These are phyloP conservation scores for Coniochaeta sp. DNA, from an alignment of 2,329 filamentous ascomycete species.

Conservation along the genomic window DNA sequence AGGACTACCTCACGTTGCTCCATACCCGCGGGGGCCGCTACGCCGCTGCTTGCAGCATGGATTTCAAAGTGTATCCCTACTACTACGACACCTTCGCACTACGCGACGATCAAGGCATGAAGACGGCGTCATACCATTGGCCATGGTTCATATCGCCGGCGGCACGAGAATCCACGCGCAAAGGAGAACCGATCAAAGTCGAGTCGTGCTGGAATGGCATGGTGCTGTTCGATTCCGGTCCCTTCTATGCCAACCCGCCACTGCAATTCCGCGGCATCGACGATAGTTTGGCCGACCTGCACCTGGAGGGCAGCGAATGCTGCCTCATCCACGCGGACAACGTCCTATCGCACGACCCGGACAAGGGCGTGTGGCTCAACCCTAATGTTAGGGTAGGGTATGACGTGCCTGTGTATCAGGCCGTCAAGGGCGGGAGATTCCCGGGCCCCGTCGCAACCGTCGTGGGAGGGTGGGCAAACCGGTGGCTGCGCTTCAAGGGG, in stretches of 20 bases:
- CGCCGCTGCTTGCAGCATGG: constrained; percentile 53
- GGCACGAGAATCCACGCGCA: constrained; percentile 37
- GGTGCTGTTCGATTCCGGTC: constrained; percentile 33
- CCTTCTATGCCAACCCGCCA: constrained; percentile 35
- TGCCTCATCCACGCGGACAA: constrained; percentile 73
- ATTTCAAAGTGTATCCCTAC: constrained; percentile 43
- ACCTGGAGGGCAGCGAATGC: constrained; percentile 73
- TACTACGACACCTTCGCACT: constrained; percentile 59
- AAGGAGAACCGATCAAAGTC: constrained; percentile 47
- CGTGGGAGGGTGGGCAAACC: constrained; percentile 51
- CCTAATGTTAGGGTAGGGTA: constrained; percentile 64
- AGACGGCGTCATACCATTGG: constrained; percentile 45
- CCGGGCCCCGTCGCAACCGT: constrained; percentile 40
- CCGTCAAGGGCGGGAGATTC: constrained; percentile 38
- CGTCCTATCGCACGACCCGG: constrained; percentile 35
- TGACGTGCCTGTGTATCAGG: constrained; percentile 42
- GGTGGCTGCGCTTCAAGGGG: constrained; percentile 38
- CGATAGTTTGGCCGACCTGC: constrained; percentile 51
- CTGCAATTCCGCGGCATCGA: constrained; percentile 56
- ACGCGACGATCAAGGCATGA: constrained; percentile 45
- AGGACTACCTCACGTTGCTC: constrained; percentile 46
- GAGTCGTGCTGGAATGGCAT: constrained; percentile 65
- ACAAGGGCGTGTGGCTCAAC: constrained; percentile 58
- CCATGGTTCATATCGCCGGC: constrained; percentile 47
- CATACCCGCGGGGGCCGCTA: constrained; percentile 47